These are phyloP conservation scores for Mallotus nudiflorus DNA, from an alignment of 345 rosid species.

Conservation along the genomic window DNA sequence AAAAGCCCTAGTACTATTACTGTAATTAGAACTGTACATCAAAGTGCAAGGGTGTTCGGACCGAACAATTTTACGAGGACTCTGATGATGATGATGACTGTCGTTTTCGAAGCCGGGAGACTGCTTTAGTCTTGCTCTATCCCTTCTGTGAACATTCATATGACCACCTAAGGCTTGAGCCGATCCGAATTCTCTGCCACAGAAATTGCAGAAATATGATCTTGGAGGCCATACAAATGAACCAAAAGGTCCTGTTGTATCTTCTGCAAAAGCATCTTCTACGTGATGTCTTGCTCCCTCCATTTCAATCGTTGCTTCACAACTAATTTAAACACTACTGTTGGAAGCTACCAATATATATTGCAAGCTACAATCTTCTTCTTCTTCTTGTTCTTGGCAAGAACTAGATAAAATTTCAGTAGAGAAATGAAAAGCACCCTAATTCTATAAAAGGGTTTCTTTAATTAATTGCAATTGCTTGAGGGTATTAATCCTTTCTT, in stretches of 20 bases:
- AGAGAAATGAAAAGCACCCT: too few species aligned
- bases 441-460: too few species aligned
- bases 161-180: conserved; percentile 41
- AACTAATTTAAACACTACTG: too few species aligned
- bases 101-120: conserved; percentile 18
- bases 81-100: not conserved
- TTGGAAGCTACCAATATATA: not conserved
- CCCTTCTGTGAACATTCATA: conserved; percentile 38
- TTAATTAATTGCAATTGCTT: too few species aligned
- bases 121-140: conserved; percentile 33
- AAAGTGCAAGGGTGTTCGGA: too few species aligned
- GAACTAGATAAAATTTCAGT: too few species aligned
- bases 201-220: conserved; percentile 34
- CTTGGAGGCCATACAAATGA: conserved; percentile 38
- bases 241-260: conserved; percentile 27
- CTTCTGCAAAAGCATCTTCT: conserved; percentile 39
- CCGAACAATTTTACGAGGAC: not conserved
- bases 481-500: too few species aligned
- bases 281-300: conserved; percentile 42
- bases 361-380: too few species aligned
- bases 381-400: too few species aligned
- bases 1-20: conserved; percentile 9
- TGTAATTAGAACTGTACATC: not conserved
- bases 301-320: too few species aligned
- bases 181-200: conserved; percentile 30